phyloP scores from a whole-genome alignment of 2,329 filamentous ascomycete species.

The Magnaporthiopsis incrustans region DNA sequence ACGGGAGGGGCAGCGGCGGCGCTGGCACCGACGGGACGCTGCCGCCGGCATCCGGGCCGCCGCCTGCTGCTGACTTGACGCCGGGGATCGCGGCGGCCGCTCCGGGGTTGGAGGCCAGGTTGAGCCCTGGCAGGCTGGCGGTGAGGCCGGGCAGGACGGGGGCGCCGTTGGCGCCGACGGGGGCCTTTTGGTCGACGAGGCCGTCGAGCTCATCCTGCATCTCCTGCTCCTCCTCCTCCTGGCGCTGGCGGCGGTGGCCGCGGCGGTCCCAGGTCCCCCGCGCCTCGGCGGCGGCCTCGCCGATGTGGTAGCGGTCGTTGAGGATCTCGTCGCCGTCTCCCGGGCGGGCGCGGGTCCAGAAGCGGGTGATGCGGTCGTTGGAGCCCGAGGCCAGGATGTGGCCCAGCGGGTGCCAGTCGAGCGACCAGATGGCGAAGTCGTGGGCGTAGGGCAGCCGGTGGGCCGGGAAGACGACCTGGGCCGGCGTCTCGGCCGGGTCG shows the following conservation, averaged over 20 bases:
- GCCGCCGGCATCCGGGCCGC: conserved; percentile 25
- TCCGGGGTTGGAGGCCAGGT: conserved; percentile 30
- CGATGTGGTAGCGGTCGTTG: conserved; percentile 92
- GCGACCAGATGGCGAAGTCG: conserved; percentile 92
- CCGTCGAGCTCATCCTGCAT: conserved; percentile 89
- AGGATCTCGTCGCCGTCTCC: conserved; percentile 77
- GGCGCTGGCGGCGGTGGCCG: conserved; percentile 66
- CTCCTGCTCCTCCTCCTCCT: conserved; percentile 91
- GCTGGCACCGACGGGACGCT: conserved; percentile 26
- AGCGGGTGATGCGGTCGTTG: conserved; percentile 92
- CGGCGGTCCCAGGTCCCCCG: conserved; percentile 90
- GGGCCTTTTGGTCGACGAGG: conserved; percentile 74
- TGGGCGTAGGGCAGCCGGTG: conserved; percentile 84
- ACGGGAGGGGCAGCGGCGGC: conserved; percentile 46
- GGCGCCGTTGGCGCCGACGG: neutral
- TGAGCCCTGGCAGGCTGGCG: conserved; percentile 47
- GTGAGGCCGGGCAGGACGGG: conserved; percentile 1
- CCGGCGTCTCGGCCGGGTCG: conserved; percentile 69
- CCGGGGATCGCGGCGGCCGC: conserved; percentile 4
- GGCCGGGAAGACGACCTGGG: conserved; percentile 87
- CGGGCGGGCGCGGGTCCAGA: conserved; percentile 87
- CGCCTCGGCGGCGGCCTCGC: conserved; percentile 84
- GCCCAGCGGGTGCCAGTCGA: conserved; percentile 95
- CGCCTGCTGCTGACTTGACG: neutral
- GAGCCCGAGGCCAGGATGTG: conserved; percentile 93